Percentiles rank a stretch among this genome's conserved stretches.
phyloP scores from a whole-genome alignment of 768 basidiomycete genomes.

The Chiua virens region DNA sequence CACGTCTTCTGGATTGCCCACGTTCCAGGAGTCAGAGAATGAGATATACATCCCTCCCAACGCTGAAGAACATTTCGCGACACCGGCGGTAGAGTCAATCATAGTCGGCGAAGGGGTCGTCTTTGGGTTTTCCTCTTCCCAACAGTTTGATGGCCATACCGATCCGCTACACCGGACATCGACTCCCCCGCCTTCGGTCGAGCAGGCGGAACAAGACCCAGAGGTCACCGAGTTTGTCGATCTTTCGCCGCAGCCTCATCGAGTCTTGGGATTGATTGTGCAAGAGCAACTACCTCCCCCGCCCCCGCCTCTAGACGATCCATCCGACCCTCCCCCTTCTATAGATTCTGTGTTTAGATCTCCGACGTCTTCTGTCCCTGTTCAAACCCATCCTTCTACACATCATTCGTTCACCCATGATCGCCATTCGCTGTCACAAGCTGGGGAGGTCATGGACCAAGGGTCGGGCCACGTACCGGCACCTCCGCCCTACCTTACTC shows the following conservation, averaged over 20 bases:
- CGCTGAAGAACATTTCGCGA: conserved; percentile 38
- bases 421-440: conserved; percentile 34
- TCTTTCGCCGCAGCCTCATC: conserved; percentile 54
- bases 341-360: conserved; percentile 77
- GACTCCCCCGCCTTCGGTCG: conserved; percentile 76
- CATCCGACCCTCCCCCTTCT: conserved; percentile 83
- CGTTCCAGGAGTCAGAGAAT: conserved; percentile 78
- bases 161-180: conserved; percentile 61
- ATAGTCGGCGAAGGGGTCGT: conserved; percentile 74
- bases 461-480: conserved; percentile 53
- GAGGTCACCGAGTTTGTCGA: conserved; percentile 67
- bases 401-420: conserved; percentile 31
- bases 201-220: conserved; percentile 70
- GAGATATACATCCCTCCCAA: conserved; percentile 65
- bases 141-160: conserved; percentile 82
- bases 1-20: conserved; percentile 61
- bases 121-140: conserved; percentile 69
- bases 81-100: conserved; percentile 29
- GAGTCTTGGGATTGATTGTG: conserved; percentile 57
- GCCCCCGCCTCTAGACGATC: conserved; percentile 82
- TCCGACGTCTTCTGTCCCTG: conserved; percentile 20
- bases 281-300: conserved; percentile 68
- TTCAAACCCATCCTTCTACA: conserved; percentile 19
- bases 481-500: conserved; percentile 75
- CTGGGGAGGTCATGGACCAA: conserved; percentile 32